phyloP scores from a whole-genome alignment of 441 rosid genomes.

The Metrosideros polymorpha region DNA sequence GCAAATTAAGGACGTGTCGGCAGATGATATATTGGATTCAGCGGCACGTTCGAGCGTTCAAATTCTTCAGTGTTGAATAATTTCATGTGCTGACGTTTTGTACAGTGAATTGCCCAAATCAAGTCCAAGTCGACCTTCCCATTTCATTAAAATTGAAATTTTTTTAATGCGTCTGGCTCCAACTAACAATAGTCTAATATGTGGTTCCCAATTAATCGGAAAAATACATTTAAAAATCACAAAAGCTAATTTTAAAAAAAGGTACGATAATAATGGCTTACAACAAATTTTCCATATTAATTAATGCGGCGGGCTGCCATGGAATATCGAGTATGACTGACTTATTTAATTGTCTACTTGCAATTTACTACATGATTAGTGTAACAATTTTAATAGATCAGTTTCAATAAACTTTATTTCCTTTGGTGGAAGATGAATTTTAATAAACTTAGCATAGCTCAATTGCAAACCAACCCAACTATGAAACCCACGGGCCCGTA shows the following conservation, averaged over 20 bases:
- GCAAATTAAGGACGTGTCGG: conserved; percentile 6
- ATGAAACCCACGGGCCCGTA: background rate
- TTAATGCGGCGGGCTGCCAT: background rate
- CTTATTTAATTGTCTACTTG: background rate
- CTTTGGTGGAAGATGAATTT: background rate
- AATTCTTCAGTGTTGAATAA: background rate
- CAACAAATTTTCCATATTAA: background rate
- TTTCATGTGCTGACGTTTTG: background rate
- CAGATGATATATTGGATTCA: conserved; percentile 14
- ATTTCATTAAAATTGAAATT: background rate
- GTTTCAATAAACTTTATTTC: background rate
- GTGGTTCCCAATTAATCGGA: background rate
- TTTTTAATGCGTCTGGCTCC: background rate
- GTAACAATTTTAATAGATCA: background rate
- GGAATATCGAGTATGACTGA: background rate
- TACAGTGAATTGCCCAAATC: background rate
- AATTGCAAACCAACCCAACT: background rate
- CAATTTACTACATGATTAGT: background rate
- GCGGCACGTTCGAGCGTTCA: conserved; percentile 24
- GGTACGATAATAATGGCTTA: background rate
- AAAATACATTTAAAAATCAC: background rate
- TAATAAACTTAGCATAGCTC: background rate
- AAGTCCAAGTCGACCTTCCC: background rate
- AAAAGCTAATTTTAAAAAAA: background rate
- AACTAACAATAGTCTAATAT: background rate